Evolutionary conservation across 441 rosid species (phyloP).

Genomic region (Pelargonium citronellum): DNA sequence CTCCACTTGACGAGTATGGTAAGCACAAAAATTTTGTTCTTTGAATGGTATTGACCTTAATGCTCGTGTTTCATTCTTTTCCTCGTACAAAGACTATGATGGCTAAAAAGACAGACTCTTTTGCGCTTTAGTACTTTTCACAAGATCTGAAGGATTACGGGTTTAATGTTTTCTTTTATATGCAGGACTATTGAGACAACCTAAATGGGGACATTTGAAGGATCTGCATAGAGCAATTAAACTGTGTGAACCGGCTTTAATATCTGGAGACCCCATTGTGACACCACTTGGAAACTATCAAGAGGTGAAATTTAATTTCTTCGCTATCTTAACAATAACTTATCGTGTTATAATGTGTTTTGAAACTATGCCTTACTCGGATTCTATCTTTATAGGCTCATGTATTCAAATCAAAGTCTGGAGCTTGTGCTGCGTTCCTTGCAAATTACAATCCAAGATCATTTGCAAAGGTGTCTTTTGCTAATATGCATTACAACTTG

Average conservation of each 20-base stretch:
- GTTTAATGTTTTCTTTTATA: not conserved
- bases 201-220: conserved; percentile 98
- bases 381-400: conserved; percentile 57
- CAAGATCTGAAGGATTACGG: conserved; percentile 6
- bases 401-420: conserved; percentile 63
- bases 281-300: conserved; percentile 71
- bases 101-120: no score
- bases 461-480: conserved; percentile 61
- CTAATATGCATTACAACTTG: conserved; percentile 70
- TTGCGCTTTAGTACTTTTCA: not conserved
- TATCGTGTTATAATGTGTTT: not conserved
- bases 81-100: no score
- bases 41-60: no score
- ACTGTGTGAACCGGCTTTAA: conserved; percentile 78
- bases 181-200: conserved; percentile 75
- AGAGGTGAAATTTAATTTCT: conserved; percentile 44
- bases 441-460: conserved; percentile 65
- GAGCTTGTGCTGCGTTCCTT: conserved; percentile 92
- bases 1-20: conserved; percentile 97
- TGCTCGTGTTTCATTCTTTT: no score
- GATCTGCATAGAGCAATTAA: conserved; percentile 89
- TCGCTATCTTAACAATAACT: not conserved
- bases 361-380: conserved; percentile 3
- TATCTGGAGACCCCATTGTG: conserved; percentile 56
- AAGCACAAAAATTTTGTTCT: conserved; percentile 14